phyloP scores from a whole-genome alignment of 2,329 filamentous ascomycete species.

The Scedosporium dehoogii region DNA sequence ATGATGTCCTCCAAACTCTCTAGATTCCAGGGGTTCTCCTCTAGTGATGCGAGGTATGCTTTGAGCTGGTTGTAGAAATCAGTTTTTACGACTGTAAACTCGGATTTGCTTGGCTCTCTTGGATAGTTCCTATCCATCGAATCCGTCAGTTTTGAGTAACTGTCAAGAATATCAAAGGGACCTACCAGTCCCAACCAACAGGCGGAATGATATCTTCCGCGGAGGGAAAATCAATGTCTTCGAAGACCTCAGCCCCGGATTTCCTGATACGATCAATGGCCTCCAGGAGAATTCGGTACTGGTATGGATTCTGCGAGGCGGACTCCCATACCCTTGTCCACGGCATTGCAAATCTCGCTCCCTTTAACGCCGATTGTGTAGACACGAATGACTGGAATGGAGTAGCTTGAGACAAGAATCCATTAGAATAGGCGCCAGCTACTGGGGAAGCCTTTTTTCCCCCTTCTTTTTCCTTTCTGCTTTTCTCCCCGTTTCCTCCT shows the following conservation, averaged over 20 bases:
- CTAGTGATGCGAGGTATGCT: conserved; percentile 46
- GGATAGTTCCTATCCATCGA: conserved; percentile 53
- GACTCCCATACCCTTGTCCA: conserved; percentile 63
- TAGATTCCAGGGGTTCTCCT: conserved; percentile 47
- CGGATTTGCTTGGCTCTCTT: conserved; percentile 49
- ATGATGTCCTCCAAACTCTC: conserved; percentile 38
- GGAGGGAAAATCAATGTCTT: conserved; percentile 58
- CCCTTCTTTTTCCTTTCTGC: too few species aligned
- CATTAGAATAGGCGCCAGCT: too few species aligned
- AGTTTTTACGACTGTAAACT: conserved; percentile 44
- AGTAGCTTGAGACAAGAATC: background rate
- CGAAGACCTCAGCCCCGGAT: conserved; percentile 58
- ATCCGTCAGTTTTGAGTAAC: conserved; percentile 57
- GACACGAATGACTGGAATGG: conserved; percentile 46
- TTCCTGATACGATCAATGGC: conserved; percentile 34
- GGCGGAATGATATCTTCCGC: conserved; percentile 53
- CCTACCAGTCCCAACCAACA: conserved; percentile 67
- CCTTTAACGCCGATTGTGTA: conserved; percentile 41
- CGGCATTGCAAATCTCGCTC: conserved; percentile 59
- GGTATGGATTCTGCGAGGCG: conserved; percentile 33
- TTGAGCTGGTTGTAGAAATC: conserved; percentile 51
- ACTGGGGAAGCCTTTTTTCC: too few species aligned
- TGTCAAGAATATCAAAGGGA: conserved; percentile 59
- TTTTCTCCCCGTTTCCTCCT: too few species aligned
- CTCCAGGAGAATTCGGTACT: conserved; percentile 40